Evolutionary conservation across 352 stramenopile species (phyloP).

Genomic region (Pythium brassicae): DNA sequence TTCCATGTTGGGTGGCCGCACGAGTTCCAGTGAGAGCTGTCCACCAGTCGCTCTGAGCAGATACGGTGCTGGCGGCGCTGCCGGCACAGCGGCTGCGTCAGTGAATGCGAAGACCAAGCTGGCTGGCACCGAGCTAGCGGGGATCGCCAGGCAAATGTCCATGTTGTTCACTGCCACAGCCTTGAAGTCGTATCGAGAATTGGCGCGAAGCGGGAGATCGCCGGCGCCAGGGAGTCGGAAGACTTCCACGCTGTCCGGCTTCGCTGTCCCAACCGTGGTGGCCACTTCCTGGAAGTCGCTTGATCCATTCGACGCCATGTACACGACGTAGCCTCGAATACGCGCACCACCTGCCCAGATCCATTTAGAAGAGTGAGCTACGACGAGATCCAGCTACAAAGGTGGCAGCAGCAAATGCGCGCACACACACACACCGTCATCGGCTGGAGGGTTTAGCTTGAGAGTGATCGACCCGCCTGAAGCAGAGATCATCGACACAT

Average conservation of each 20-base stretch:
- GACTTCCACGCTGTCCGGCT: slow-evolving; percentile 30
- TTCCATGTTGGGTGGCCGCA: slow-evolving; percentile 47
- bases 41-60: slow-evolving; percentile 49
- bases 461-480: slow-evolving; percentile 9
- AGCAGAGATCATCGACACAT: background rate
- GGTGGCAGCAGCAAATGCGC: background rate
- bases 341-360: slow-evolving; percentile 29
- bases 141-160: slow-evolving; percentile 35
- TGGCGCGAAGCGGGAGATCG: slow-evolving; percentile 22
- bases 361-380: background rate
- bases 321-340: slow-evolving; percentile 57
- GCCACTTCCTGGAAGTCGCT: slow-evolving; percentile 28
- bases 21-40: slow-evolving; percentile 36
- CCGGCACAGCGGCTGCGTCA: slow-evolving; percentile 25
- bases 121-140: slow-evolving; percentile 12
- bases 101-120: slow-evolving; percentile 21
- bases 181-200: slow-evolving; percentile 48
- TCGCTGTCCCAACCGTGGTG: slow-evolving; percentile 18
- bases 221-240: slow-evolving; percentile 17
- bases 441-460: slow-evolving; percentile 4
- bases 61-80: slow-evolving; percentile 33
- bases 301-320: slow-evolving; percentile 30
- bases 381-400: background rate
- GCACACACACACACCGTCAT: slow-evolving; percentile 11
- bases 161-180: slow-evolving; percentile 39